These are phyloP conservation scores for Adansonia digitata DNA, from an alignment of 345 rosid genomes.

Conservation along the genomic window DNA sequence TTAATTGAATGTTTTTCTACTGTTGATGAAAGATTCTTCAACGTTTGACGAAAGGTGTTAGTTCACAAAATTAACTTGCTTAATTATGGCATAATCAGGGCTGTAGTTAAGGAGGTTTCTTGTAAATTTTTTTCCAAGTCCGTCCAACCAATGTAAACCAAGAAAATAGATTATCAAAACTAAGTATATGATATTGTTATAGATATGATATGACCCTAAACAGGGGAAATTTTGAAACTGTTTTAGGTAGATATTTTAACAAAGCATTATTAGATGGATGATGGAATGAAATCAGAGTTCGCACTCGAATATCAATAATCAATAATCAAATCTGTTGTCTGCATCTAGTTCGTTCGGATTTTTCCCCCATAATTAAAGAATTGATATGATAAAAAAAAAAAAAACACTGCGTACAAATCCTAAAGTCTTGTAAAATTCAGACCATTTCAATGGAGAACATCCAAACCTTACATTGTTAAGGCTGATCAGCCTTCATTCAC, in stretches of 20 bases:
- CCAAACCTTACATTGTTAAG: background rate
- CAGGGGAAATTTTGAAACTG: background rate
- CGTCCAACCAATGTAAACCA: conserved; percentile 9
- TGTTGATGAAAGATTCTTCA: background rate
- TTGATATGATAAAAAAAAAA: background rate
- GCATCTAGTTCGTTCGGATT: background rate
- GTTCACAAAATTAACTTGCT: background rate
- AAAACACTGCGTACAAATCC: background rate
- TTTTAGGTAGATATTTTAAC: background rate
- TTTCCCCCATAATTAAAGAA: background rate
- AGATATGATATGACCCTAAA: conserved; percentile 9
- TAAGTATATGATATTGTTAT: background rate
- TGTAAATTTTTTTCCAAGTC: background rate
- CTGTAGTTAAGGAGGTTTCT: background rate
- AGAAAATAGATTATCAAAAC: background rate
- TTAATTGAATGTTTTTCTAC: background rate
- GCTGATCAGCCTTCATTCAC: background rate
- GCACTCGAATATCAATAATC: background rate
- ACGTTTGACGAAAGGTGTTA: background rate
- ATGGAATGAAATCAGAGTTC: background rate
- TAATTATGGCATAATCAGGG: conserved; percentile 6
- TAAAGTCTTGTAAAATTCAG: background rate
- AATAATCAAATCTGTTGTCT: background rate
- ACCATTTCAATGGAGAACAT: background rate
- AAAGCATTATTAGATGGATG: background rate